Conservation (phyloP, 1,284 basidiomycete genomes). For the Grifola frondosa region DNA sequence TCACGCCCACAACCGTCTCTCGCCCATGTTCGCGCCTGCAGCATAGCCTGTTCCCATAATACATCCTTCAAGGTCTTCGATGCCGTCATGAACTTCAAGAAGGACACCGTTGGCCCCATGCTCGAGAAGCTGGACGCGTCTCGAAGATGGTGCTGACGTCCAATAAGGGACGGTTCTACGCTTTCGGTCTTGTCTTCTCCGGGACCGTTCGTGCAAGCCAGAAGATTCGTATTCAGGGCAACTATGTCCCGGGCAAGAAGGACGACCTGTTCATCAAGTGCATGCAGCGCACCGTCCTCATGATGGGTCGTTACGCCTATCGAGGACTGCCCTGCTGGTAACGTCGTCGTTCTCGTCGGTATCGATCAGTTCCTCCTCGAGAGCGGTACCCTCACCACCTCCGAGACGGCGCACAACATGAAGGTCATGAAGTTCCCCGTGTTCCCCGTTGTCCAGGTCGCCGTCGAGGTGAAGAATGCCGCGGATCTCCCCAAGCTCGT, state of each 20-base stretch:
- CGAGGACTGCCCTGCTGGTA: constrained; percentile 98
- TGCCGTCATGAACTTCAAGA: constrained; percentile 99
- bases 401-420: constrained; percentile 99
- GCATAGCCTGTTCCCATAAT: too few relatives aligned
- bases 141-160: constrained; percentile 99
- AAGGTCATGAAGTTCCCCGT: constrained; percentile 99
- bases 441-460: constrained; percentile 97
- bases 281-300: constrained; percentile 96
- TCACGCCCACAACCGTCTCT: too few relatives aligned
- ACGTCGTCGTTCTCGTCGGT: constrained; percentile 98
- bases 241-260: constrained; percentile 98
- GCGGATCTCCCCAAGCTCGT: constrained; percentile 98
- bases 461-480: constrained; percentile 99
- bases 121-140: constrained; percentile 95
- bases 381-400: constrained; percentile 94
- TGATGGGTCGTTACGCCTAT: constrained; percentile 99
- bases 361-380: constrained; percentile 99
- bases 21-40: too few relatives aligned
- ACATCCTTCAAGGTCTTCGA: constrained; percentile 98
- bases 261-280: constrained; percentile 98
- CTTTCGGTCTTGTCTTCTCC: constrained; percentile 99
- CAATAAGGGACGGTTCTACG: constrained; percentile 99
- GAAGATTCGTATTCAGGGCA: constrained; percentile 99
- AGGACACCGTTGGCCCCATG: constrained; percentile 82
- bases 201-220: constrained; percentile 95